Conservation (phyloP, 208 protist genomes). For the Trypanosoma brucei region DNA sequence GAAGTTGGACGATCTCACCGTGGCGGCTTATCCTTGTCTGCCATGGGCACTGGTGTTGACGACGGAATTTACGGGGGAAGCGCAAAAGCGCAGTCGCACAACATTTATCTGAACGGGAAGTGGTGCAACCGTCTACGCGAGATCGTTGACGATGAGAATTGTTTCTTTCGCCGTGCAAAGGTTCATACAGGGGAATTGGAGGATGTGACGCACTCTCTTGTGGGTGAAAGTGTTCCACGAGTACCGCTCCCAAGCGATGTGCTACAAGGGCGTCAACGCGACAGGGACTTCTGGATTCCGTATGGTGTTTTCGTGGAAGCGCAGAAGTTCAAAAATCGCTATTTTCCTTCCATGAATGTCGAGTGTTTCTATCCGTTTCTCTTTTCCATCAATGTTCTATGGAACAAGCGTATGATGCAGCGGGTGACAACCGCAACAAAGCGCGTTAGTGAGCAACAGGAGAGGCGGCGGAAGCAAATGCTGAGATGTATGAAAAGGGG, state of each 20-base stretch:
- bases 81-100: slow-evolving; percentile 57
- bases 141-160: slow-evolving; percentile 69
- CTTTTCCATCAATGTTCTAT: slow-evolving; percentile 70
- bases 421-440: slow-evolving; percentile 35
- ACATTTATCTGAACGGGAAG: slow-evolving; percentile 76
- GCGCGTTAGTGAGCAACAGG: slow-evolving; percentile 23
- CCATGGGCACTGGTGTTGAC: slow-evolving; percentile 54
- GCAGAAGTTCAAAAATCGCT: slow-evolving; percentile 81
- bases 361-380: slow-evolving; percentile 79
- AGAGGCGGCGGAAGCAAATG: slow-evolving; percentile 8
- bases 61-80: slow-evolving; percentile 78
- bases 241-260: slow-evolving; percentile 56
- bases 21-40: background rate
- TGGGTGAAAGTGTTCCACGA: slow-evolving; percentile 21
- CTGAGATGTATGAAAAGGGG: background rate
- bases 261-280: slow-evolving; percentile 56
- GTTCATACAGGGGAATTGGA: slow-evolving; percentile 69
- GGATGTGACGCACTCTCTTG: slow-evolving; percentile 35
- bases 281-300: slow-evolving; percentile 86
- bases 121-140: slow-evolving; percentile 65
- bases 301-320: slow-evolving; percentile 69
- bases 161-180: slow-evolving; percentile 51
- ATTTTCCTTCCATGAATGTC: slow-evolving; percentile 62
- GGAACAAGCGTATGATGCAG: slow-evolving; percentile 58
- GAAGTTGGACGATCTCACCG: too few relatives aligned